Evolutionary conservation across 371 early-diverging fungal species (phyloP), one percentile per base, ranked within the genome.

Genomic region (Mucor circinelloides): DNA sequence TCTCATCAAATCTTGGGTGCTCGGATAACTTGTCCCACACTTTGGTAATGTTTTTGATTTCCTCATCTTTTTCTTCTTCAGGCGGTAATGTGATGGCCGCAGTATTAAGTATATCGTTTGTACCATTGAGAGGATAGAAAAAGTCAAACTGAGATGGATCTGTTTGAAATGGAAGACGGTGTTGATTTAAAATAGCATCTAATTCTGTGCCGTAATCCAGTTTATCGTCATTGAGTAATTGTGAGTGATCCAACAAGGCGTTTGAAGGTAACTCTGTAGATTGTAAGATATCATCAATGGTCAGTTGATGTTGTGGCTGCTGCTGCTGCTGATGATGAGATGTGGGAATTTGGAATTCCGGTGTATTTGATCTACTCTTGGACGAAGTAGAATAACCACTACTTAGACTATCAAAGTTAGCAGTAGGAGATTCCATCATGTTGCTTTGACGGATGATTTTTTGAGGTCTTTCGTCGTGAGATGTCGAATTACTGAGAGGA

Each of bases 1-100:
- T 64, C 50, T 87, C 87, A 54, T 85, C 86, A 70, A 85, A 81
- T 34, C 77, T 74, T 38, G 85, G 86, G 40, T 88, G 86, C 61
- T 84, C 75, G 32, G 80, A 74, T 31, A 87, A 40, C 8, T 79
- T 75, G 58, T 86, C 85, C 88, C 88, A 88, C 6, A 77, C 76
- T 48, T 85, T 81, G 79, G 40, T 77, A 73, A 66, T 82, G 81
- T 58, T 83, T 84, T 66, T 81, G 71, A 55, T 85, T 64, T 64
- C 61, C 15, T 57, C 19, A 13, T 70, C 38, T 23, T 40, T 42
- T 55, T 42, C 56, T 7, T 21, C 32, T 2, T 30, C 58, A 23
- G 58, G 58, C 7, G 48, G 66, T 44, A 25, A 48, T 50, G 46
- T 56, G 30, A 38, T 44, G 6, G 55, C 46, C 6, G 32, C 55